Conservation (phyloP, 108 stramenopile species). For the Hondaea fermentalgiana region DNA sequence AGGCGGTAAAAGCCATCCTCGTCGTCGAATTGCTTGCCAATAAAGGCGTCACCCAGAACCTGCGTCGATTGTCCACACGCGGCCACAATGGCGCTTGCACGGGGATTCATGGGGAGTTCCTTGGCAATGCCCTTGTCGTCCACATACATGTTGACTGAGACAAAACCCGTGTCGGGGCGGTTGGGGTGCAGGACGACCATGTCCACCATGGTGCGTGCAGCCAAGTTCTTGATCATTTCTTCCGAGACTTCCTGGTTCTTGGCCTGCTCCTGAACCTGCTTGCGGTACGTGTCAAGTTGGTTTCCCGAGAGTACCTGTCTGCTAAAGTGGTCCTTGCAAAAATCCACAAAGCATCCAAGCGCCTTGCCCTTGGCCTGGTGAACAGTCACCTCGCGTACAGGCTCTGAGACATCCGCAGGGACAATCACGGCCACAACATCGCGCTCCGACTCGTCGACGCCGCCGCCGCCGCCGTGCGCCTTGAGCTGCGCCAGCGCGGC, state of each 20-base stretch:
- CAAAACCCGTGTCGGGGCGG: background rate
- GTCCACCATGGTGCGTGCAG: background rate
- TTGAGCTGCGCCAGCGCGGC: background rate
- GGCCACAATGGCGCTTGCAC: background rate
- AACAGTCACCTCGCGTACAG: background rate
- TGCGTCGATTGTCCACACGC: background rate
- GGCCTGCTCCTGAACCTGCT: conserved; percentile 11
- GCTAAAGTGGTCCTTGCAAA: background rate
- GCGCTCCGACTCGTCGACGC: background rate
- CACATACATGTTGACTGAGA: conserved; percentile 2
- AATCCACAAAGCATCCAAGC: conserved; percentile 1
- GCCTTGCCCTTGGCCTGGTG: conserved; percentile 1
- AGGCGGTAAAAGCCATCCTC: background rate
- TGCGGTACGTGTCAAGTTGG: background rate
- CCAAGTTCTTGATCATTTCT: background rate
- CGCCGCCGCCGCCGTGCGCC: background rate
- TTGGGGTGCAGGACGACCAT: conserved; percentile 14
- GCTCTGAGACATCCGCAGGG: background rate
- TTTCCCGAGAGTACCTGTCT: background rate
- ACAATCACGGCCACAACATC: background rate
- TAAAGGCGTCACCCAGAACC: background rate
- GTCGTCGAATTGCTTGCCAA: conserved; percentile 11
- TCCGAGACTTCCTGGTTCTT: background rate
- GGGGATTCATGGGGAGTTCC: background rate
- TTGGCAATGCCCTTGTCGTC: conserved; percentile 12